Evolutionary conservation across 1,284 basidiomycete genomes (phyloP).

Genomic region (Heliocybe sulcata): DNA sequence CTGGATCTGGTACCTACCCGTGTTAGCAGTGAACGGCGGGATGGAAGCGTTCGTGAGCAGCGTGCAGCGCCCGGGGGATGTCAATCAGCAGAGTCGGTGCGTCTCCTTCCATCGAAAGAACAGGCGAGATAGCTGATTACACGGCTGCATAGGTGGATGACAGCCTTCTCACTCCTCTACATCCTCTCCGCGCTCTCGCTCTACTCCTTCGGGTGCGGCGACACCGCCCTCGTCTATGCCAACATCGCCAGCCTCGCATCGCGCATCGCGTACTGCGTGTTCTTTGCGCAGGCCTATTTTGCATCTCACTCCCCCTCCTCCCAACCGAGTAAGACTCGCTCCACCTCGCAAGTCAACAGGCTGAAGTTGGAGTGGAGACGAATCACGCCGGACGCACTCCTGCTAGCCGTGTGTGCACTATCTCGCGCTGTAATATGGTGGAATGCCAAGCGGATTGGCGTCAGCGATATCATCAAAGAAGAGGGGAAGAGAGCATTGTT

Average conservation of each 20-base stretch:
- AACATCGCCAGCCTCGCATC: conserved; percentile 57
- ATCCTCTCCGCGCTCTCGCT: conserved; percentile 44
- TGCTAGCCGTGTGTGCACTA: not conserved
- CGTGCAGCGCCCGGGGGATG: conserved; percentile 56
- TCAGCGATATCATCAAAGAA: not conserved
- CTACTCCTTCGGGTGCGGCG: conserved; percentile 46
- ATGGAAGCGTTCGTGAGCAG: conserved; percentile 87
- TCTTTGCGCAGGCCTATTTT: not conserved
- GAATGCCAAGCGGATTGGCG: not conserved
- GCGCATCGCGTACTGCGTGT: not conserved
- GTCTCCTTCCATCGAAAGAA: conserved; percentile 18
- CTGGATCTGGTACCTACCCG: conserved; percentile 83
- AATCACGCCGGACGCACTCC: not conserved
- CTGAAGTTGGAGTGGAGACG: not conserved
- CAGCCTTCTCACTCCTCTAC: conserved; percentile 57
- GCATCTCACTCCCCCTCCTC: not conserved
- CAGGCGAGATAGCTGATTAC: conserved; percentile 4
- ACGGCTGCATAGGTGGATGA: conserved; percentile 44
- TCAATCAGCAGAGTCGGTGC: conserved; percentile 58
- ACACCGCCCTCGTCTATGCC: conserved; percentile 69
- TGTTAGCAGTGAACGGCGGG: conserved; percentile 83
- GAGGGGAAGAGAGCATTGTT: not conserved
- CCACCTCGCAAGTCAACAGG: too few relatives aligned
- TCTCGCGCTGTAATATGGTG: not conserved
- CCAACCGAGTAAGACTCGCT: too few relatives aligned